These are phyloP conservation scores for Xanthoceras sorbifolium DNA, from an alignment of 345 rosid genomes.

Conservation along the genomic window DNA sequence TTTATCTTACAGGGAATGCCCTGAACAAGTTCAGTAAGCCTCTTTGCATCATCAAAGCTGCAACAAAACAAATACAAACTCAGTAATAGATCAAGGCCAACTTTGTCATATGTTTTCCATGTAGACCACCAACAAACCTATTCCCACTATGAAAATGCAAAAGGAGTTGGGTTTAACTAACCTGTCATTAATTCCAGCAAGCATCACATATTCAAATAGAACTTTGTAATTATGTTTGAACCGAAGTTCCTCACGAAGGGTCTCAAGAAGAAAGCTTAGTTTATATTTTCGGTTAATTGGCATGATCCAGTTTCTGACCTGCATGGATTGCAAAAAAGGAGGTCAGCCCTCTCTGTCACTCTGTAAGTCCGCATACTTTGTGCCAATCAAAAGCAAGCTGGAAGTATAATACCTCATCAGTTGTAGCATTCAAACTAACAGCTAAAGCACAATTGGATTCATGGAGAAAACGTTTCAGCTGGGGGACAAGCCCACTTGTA, in stretches of 20 bases:
- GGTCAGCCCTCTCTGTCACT: slow-evolving; percentile 9
- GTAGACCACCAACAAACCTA: not conserved
- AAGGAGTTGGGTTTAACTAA: slow-evolving; percentile 23
- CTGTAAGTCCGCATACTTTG: not conserved
- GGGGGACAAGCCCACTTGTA: slow-evolving; percentile 94
- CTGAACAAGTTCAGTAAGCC: slow-evolving; percentile 77
- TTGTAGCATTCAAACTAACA: slow-evolving; percentile 94
- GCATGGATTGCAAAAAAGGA: slow-evolving; percentile 25
- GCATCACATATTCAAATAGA: slow-evolving; percentile 88
- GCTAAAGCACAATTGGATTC: slow-evolving; percentile 85
- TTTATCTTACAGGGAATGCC: slow-evolving; percentile 97
- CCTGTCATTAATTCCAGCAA: slow-evolving; percentile 92
- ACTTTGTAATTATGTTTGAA: slow-evolving; percentile 73
- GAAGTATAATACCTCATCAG: slow-evolving; percentile 73
- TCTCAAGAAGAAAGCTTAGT: slow-evolving; percentile 71
- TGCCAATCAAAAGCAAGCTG: slow-evolving; percentile 3
- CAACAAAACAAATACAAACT: slow-evolving; percentile 21
- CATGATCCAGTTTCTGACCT: slow-evolving; percentile 97
- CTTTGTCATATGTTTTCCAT: not conserved
- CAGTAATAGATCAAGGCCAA: not conserved
- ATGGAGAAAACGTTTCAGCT: slow-evolving; percentile 74
- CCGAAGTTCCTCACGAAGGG: slow-evolving; percentile 71
- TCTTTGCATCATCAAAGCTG: slow-evolving; percentile 87
- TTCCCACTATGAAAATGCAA: not conserved
- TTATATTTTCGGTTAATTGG: slow-evolving; percentile 87